Evolutionary conservation across 306 rosid species (phyloP).

Genomic region (Cucumis hystrix): DNA sequence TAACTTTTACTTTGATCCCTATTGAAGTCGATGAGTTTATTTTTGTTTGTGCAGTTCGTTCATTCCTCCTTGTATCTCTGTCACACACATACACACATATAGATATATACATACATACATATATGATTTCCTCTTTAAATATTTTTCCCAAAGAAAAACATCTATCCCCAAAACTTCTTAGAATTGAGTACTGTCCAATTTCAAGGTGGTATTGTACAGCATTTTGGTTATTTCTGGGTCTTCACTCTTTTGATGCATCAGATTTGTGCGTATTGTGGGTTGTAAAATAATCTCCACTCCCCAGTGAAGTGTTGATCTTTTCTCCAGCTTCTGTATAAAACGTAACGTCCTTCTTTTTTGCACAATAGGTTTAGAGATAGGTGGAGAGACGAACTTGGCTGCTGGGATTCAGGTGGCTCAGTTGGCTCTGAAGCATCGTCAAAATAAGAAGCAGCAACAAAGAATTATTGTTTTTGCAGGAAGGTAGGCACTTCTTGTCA

Average conservation of each 20-base stretch:
- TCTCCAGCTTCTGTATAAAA: neutral
- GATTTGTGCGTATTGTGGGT: neutral
- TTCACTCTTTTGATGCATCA: neutral
- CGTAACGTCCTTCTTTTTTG: neutral
- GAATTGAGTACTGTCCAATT: neutral
- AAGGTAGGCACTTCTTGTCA: conserved; percentile 31
- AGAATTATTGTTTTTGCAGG: conserved; percentile 88
- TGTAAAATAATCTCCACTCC: neutral
- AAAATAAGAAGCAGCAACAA: conserved; percentile 94
- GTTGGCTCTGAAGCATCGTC: conserved; percentile 94
- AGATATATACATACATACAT: too few relatives aligned
- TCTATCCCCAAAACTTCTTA: neutral
- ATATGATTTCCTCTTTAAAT: neutral
- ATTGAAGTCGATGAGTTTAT: neutral
- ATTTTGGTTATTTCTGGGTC: neutral
- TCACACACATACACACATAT: too few relatives aligned
- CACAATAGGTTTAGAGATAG: conserved; percentile 64
- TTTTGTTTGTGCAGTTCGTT: neutral
- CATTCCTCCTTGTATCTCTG: neutral
- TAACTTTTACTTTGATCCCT: neutral
- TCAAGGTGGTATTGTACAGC: neutral
- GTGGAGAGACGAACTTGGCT: conserved; percentile 94
- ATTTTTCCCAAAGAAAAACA: neutral
- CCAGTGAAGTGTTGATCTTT: neutral
- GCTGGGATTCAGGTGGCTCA: conserved; percentile 97